Conservation (phyloP, 2,329 filamentous ascomycete species). For the Chaetothyriales sp. region DNA sequence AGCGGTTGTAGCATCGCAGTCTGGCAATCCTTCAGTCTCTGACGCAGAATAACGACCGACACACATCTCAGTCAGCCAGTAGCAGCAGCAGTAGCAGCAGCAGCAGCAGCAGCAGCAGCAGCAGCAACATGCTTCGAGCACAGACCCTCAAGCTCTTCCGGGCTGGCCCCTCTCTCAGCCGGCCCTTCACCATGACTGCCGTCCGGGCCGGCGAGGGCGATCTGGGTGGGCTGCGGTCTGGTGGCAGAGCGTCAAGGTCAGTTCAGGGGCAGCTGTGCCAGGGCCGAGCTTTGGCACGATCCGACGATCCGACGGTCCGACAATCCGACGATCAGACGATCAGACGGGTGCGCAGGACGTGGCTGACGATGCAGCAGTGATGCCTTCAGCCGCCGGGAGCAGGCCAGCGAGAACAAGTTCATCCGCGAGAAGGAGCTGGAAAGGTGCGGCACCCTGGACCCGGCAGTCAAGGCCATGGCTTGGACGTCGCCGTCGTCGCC, state of each 20-base stretch:
- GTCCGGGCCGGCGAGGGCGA: conserved; percentile 57
- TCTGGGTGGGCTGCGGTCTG: conserved; percentile 39
- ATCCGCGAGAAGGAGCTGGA: conserved; percentile 79
- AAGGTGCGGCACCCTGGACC: conserved; percentile 43
- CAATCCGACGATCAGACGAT: no score
- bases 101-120: no score
- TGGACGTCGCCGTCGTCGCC: no score
- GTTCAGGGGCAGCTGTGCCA: conserved; percentile 8
- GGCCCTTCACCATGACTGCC: conserved; percentile 49
- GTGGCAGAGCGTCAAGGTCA: conserved; percentile 27
- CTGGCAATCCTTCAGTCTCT: background rate
- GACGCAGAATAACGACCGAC: background rate
- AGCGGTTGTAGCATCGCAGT: background rate
- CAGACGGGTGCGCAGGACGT: background rate
- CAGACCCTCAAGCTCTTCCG: conserved; percentile 45
- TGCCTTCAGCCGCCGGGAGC: conserved; percentile 82
- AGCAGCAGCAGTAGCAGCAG: no score
- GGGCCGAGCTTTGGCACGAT: background rate
- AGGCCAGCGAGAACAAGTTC: conserved; percentile 70
- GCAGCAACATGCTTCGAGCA: conserved; percentile 64
- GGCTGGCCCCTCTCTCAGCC: conserved; percentile 36
- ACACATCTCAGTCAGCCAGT: conserved; percentile 20
- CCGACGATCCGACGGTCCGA: no score
- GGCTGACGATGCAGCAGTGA: conserved; percentile 45
- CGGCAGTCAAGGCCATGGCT: background rate